Conservation (phyloP, 768 basidiomycete species). For the Scleroderma citrinum region DNA sequence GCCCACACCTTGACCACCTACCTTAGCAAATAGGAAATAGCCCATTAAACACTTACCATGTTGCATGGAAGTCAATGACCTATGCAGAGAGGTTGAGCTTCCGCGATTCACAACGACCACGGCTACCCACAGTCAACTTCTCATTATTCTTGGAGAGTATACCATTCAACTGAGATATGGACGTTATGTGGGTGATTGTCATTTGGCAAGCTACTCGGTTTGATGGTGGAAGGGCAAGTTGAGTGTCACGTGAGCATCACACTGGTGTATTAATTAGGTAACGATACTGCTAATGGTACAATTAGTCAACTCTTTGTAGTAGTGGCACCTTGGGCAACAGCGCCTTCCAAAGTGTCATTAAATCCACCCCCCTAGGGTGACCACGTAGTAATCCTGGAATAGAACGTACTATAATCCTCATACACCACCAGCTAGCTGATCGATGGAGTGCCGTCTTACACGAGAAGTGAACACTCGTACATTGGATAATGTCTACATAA, state of each 20-base stretch:
- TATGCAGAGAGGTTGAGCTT: conserved; percentile 18
- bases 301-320: no score
- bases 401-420: no score
- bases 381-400: no score
- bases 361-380: no score
- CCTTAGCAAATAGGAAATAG: conserved; percentile 5
- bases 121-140: conserved; percentile 53
- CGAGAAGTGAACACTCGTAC: not conserved
- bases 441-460: not conserved
- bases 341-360: no score
- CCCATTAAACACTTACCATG: conserved; percentile 46
- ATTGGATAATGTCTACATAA: no score
- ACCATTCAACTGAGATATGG: conserved; percentile 55
- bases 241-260: not conserved
- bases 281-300: no score
- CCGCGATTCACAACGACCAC: not conserved
- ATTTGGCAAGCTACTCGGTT: conserved; percentile 22
- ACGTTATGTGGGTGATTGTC: conserved; percentile 59
- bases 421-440: not conserved
- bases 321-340: no score
- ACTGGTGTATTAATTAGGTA: no score
- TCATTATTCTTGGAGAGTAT: conserved; percentile 53
- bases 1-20: conserved; percentile 61
- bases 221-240: not conserved
- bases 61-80: conserved; percentile 87